Conservation (phyloP, 83 land plant species). For the Picea engelmannii region DNA sequence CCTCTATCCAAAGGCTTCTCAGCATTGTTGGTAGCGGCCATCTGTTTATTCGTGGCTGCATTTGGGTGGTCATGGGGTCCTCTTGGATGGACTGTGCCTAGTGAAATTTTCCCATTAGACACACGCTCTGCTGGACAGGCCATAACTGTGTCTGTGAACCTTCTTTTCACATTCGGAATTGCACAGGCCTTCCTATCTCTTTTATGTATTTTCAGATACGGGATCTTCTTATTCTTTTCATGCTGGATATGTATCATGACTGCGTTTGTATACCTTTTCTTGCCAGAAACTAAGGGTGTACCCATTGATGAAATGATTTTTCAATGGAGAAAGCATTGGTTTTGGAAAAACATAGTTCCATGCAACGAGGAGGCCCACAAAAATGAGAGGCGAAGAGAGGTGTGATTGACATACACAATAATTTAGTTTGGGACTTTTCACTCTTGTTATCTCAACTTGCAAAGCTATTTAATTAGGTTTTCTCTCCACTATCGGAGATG, state of each 20-base stretch:
- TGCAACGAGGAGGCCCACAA: too few species aligned
- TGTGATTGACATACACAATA: too few species aligned
- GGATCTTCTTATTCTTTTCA: conserved; percentile 68
- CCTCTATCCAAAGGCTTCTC: conserved; percentile 56
- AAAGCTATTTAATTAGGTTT: too few species aligned
- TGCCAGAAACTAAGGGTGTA: conserved; percentile 73
- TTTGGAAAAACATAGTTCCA: conserved; percentile 58
- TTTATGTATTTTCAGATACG: conserved; percentile 49
- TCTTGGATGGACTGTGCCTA: conserved; percentile 73
- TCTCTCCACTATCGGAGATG: too few species aligned
- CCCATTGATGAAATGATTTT: conserved; percentile 69
- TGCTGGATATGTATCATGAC: conserved; percentile 64
- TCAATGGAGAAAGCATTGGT: conserved; percentile 74
- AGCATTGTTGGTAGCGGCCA: conserved; percentile 40
- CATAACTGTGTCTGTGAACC: too few species aligned
- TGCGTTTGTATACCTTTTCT: conserved; percentile 50
- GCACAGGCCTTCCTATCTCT: conserved; percentile 55
- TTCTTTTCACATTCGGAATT: too few species aligned
- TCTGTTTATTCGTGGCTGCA: conserved; percentile 60
- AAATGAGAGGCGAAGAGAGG: too few species aligned
- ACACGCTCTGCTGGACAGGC: conserved; percentile 62
- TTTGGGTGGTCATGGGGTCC: conserved; percentile 84
- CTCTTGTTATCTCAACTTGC: too few species aligned
- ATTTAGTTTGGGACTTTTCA: too few species aligned
- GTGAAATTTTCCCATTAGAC: conserved; percentile 72